Conservation (phyloP, 352 stramenopile genomes). For the Globisporangium emineosum region DNA sequence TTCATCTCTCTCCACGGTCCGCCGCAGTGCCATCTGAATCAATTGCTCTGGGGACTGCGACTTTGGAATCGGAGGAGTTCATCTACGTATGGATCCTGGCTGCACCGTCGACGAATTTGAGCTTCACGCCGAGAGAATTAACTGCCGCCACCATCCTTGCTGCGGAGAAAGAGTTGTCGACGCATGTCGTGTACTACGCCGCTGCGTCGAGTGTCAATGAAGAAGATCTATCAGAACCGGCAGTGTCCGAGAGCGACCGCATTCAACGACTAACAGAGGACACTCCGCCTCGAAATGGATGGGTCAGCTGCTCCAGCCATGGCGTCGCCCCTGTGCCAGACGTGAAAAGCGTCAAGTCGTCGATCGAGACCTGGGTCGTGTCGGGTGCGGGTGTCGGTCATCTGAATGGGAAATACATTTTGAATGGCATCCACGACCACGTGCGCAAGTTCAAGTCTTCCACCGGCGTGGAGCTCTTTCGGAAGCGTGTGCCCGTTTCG, state of each 20-base stretch:
- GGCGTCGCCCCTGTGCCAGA: conserved; percentile 34
- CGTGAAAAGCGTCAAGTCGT: conserved; percentile 34
- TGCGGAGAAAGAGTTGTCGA: conserved; percentile 61
- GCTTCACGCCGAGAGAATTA: conserved; percentile 48
- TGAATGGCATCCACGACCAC: conserved; percentile 47
- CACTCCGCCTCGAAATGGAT: conserved; percentile 39
- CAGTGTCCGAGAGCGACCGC: conserved; percentile 18
- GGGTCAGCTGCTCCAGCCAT: conserved; percentile 53
- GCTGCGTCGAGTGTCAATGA: conserved; percentile 28
- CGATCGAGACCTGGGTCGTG: conserved; percentile 62
- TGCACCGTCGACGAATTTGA: conserved; percentile 33
- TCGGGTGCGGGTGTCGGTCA: conserved; percentile 43
- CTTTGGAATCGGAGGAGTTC: conserved; percentile 17
- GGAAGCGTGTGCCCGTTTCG: conserved; percentile 47
- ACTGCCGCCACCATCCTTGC: conserved; percentile 25
- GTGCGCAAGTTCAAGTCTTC: conserved; percentile 61
- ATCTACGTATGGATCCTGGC: conserved; percentile 55
- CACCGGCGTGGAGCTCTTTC: conserved; percentile 66
- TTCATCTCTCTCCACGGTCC: conserved; percentile 11
- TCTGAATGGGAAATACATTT: conserved; percentile 67
- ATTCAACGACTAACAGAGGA: conserved; percentile 16
- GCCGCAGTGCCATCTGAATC: background rate
- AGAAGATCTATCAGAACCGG: background rate
- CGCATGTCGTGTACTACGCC: conserved; percentile 68
- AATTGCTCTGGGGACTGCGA: background rate